Evolutionary conservation across 371 early-diverging fungal species (phyloP), one percentile per base, ranked within the genome.

Genomic region (Mortierella sp.): DNA sequence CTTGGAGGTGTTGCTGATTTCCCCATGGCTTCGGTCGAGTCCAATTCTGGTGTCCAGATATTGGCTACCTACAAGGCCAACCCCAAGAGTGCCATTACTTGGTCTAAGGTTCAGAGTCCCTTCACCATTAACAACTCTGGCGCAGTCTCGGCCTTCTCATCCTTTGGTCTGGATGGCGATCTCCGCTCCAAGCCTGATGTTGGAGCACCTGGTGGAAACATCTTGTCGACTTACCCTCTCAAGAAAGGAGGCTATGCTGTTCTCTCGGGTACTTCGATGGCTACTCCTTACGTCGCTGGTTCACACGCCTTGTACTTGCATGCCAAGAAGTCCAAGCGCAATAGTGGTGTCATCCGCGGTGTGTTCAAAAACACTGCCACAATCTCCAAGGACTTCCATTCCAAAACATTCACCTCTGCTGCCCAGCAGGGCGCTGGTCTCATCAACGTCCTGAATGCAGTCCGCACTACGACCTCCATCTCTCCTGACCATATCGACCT

Each of bases 391-490:
- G 56, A 81, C 31, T 81, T 68, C 52, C 46, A 79, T 14, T 67
- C 80, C 48, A 60, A 70, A 51, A 76, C 70, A 44, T 60, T 50
- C 34, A 80, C 85, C 21, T 82, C 87, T 0, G 81, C 84, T 4
- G 85, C 86, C 49, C 79, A 80, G 56, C 91, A 93, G 72, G 95
- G 95, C 2, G 81, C 89, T 32, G 95, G 95, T 17, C 70, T 94
- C 9, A 82, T 95, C 52, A 84, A 94, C 78, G 79, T 86, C 23
- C 81, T 83, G 60, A 66, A 82, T 30, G 88, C 94, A 2, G 58
- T 93, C 50, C 56, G 31, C 11, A 52, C 90, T 1, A 82, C 82
- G 24, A 84, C 86, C 2, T 27, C 75, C 8, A 72, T 93, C 27
- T 37, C 68, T 0, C 95, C 95, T 3, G 82, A 89, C 12, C 82